Evolutionary conservation across 352 stramenopile species (phyloP), one percentile per base, ranked within the genome.

Genomic region (Hyaloperonospora brassicae): DNA sequence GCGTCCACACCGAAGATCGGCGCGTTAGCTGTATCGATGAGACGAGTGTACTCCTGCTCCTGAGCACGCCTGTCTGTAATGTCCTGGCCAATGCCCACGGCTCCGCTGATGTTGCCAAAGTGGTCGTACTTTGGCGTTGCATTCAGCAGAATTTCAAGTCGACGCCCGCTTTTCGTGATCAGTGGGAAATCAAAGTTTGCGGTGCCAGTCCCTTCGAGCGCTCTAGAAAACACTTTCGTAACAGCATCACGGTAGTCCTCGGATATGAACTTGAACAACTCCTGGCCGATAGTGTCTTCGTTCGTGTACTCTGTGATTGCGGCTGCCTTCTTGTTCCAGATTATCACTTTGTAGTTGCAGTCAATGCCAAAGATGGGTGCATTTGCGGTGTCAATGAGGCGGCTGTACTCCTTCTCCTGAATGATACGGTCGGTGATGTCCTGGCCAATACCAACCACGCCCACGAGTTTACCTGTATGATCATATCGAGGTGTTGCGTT

Each of bases 311-410:
- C 83, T 17, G 84, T 95, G 30, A 84, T 79, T 9, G 72, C 84
- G 2, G 76, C 72, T 8, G 78, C 86, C 52, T 91, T 93, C 40
- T 95, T 83, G 51, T 97, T 97, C 88, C 88, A 97, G 30, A 86
- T 87, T 38, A 85, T 87, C 35, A 89, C 73, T 13, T 72, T 40
- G 22, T 71, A 84, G 23, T 84, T 62, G 23, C 46, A 63, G 57
- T 96, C 68, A 22, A 87, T 61, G 27, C 76, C 76, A 41, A 87
- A 84, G 38, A 87, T 85, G 9, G 76, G 76, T 5, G 73, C 77
- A 34, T 87, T 87, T 0, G 77, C 77, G 1, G 74, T 83, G 48
- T 87, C 77, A 22, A 87, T 82, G 21, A 87, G 54, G 3, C 77
- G 65, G 31, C 59, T 73, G 55, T 86, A 86, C 47, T 86, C 77